phyloP scores from a whole-genome alignment of 2,329 filamentous ascomycete species.

The Alternaria dauci region DNA sequence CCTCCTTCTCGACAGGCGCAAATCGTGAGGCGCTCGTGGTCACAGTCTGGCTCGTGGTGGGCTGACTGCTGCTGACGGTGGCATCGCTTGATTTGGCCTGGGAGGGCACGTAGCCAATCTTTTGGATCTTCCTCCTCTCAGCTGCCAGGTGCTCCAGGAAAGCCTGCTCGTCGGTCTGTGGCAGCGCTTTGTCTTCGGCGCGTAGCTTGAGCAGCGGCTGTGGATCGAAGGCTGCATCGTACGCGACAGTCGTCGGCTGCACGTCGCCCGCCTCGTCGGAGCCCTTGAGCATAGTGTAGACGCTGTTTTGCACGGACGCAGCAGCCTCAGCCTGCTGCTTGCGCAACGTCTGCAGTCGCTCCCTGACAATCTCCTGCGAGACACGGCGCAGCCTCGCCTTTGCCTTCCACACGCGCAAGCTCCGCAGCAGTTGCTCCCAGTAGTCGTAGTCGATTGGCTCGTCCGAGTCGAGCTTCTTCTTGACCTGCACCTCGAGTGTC shows the following conservation, averaged over 20 bases:
- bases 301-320: conserved; percentile 60
- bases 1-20: conserved; percentile 73
- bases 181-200: conserved; percentile 68
- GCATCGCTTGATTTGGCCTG: conserved; percentile 54
- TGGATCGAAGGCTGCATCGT: conserved; percentile 64
- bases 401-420: conserved; percentile 88
- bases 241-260: conserved; percentile 25
- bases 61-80: conserved; percentile 34
- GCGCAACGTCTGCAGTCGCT: conserved; percentile 71
- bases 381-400: conserved; percentile 83
- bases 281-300: conserved; percentile 56
- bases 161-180: conserved; percentile 64
- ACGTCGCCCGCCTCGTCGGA: conserved; percentile 8
- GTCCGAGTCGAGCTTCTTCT: conserved; percentile 82
- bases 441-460: conserved; percentile 97
- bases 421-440: conserved; percentile 91
- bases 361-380: conserved; percentile 76
- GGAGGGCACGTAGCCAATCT: conserved; percentile 73
- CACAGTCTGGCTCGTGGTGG: conserved; percentile 54
- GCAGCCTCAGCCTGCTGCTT: conserved; percentile 75
- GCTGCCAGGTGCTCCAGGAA: conserved; percentile 66
- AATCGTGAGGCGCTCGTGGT: conserved; percentile 71
- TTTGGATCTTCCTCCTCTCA: conserved; percentile 68
- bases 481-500: conserved; percentile 85
- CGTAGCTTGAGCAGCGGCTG: conserved; percentile 71